phyloP scores from a whole-genome alignment of 2,329 filamentous ascomycete species.

The Teratosphaeria zuluensis region DNA sequence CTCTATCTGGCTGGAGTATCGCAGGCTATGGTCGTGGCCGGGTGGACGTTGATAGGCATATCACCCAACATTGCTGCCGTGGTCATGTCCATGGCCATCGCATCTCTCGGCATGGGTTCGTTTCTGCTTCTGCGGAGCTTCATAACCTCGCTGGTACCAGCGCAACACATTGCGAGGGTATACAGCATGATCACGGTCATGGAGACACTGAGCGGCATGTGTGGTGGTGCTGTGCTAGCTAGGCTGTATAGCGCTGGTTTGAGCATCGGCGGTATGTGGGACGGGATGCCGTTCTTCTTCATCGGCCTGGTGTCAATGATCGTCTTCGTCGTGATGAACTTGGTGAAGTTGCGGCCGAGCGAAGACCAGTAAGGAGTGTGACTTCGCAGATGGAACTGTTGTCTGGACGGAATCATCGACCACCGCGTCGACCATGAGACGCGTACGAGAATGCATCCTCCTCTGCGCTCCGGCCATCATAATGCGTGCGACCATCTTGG shows the following conservation, averaged over 20 bases:
- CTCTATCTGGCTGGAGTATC: constrained; percentile 24
- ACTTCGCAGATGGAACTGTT: too few relatives aligned
- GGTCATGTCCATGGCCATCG: constrained; percentile 34
- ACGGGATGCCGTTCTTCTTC: constrained; percentile 41
- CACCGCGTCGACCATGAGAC: neutral
- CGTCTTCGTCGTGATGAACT: constrained; percentile 11
- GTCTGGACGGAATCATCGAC: neutral
- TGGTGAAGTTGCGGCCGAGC: constrained; percentile 22
- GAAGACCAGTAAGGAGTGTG: constrained; percentile 6
- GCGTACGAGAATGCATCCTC: neutral
- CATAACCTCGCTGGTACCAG: constrained; percentile 45
- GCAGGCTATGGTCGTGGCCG: constrained; percentile 16
- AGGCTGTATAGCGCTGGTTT: constrained; percentile 37
- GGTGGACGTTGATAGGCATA: constrained; percentile 22
- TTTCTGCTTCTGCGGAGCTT: constrained; percentile 38
- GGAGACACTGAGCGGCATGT: constrained; percentile 41
- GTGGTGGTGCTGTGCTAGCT: constrained; percentile 40
- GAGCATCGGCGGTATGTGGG: constrained; percentile 40
- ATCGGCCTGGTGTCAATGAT: constrained; percentile 25
- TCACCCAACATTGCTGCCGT: constrained; percentile 19
- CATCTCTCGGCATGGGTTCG: constrained; percentile 39
- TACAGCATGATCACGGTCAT: constrained; percentile 45
- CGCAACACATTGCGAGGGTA: constrained; percentile 44
- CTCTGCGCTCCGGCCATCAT: neutral
- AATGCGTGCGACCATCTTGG: neutral